phyloP scores from a whole-genome alignment of 2,329 filamentous ascomycete genomes.

The Nemania serpens region DNA sequence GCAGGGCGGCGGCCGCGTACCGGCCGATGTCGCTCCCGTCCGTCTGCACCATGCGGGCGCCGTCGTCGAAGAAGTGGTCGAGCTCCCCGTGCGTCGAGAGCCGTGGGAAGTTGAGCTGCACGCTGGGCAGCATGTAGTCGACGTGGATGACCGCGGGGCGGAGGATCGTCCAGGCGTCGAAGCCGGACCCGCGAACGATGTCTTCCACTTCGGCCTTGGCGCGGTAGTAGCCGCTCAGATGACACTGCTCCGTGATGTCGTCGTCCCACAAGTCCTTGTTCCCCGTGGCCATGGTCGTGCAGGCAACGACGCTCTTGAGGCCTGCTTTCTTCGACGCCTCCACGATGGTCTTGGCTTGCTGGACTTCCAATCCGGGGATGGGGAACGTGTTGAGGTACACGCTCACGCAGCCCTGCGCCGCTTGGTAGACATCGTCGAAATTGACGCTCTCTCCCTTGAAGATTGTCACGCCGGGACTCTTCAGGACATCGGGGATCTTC shows the following conservation, averaged over 20 bases:
- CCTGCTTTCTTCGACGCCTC: slow-evolving; percentile 42
- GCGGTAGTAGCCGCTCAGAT: slow-evolving; percentile 41
- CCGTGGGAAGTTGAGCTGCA: slow-evolving; percentile 36
- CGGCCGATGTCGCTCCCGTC: slow-evolving; percentile 41
- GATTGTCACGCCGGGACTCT: slow-evolving; percentile 38
- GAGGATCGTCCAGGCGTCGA: slow-evolving; percentile 43
- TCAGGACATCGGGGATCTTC: slow-evolving; percentile 37
- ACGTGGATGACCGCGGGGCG: slow-evolving; percentile 39
- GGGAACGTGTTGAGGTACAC: slow-evolving; percentile 35
- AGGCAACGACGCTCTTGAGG: slow-evolving; percentile 36
- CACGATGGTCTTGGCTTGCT: slow-evolving; percentile 41
- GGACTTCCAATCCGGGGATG: slow-evolving; percentile 33
- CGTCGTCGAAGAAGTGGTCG: slow-evolving; percentile 33
- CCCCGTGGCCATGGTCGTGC: slow-evolving; percentile 33
- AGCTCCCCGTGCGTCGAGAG: slow-evolving; percentile 39
- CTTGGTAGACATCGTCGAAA: slow-evolving; percentile 38
- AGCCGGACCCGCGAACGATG: slow-evolving; percentile 36
- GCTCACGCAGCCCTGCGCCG: slow-evolving; percentile 43
- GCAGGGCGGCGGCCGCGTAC: slow-evolving; percentile 42
- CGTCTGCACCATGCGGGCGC: slow-evolving; percentile 35
- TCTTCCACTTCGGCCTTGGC: slow-evolving; percentile 47
- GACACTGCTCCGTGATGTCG: slow-evolving; percentile 2
- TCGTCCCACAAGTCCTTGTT: slow-evolving; percentile 36
- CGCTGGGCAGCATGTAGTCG: slow-evolving; percentile 37
- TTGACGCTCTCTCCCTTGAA: slow-evolving; percentile 45